Base-by-base conservation (phyloP, 208 protist genomes). In the Acanthamoeba castellanii region DNA sequence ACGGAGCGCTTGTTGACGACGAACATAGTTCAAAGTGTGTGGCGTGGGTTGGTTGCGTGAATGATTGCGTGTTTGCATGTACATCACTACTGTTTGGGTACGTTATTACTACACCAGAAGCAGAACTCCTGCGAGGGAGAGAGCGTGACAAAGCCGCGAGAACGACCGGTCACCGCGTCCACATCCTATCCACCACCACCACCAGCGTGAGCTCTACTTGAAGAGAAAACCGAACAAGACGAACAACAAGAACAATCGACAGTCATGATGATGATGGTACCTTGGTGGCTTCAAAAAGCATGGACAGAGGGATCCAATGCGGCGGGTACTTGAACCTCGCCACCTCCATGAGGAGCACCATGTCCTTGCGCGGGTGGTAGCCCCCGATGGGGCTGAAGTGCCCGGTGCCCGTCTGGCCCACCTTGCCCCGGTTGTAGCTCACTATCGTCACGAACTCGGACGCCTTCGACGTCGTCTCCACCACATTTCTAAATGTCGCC, bases 261-360 rank as follows among this genome's bases (percentile, higher is more conserved):
- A 11, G 47, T 4, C 11, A 52, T 16, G 47, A 52, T 52, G 27
- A 27, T 22, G 37, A 7, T 18, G 13, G 14, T 11, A 52, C 74
- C 37, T 84, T 84, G 45, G 55, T 91, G 50, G 84, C 90, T 18
- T 13, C 30, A 45, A 81, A 94, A 3, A 94, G 70, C 8, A 84
- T 47, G 52, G 91, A n/a, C 0, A 94, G 91, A 0, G 64, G 3
- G 25, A 98, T 92, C 97, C 97, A 98, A 94, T 98, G 96, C 11
- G 97, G 95, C 3, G 97, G 96, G 87, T 98, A 98, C 91, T 98
- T 98, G 55, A 98, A 98, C 64, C 97, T 42, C 0, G 97, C 97
- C 14, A 98, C 97, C 45, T 98, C 97, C 50, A 98, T 37, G n/a
- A 98, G 74, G 27, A 98, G 92, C 47, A 97, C 96, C 52, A 94